Evolutionary conservation across 352 stramenopile genomes (phyloP).

Genomic region (Phytopythium vexans): DNA sequence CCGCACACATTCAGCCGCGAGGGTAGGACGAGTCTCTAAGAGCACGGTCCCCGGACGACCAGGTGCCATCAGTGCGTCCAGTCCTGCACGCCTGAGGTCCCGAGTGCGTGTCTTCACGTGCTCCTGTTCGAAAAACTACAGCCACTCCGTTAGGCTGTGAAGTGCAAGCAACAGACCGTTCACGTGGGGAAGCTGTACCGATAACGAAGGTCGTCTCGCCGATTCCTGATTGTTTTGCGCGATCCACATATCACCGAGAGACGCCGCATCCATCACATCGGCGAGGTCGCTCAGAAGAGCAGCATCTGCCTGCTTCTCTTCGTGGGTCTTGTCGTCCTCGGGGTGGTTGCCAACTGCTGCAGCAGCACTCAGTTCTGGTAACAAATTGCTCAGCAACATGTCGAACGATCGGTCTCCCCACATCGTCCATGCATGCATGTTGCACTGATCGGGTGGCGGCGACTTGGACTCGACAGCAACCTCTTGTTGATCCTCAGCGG

Average conservation of each 20-base stretch:
- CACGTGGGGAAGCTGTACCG: no score
- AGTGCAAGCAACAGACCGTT: not conserved
- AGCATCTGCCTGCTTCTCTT: slow-evolving; percentile 36
- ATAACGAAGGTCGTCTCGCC: no score
- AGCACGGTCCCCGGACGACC: not conserved
- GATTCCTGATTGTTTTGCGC: not conserved
- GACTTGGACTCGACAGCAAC: not conserved
- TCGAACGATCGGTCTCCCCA: slow-evolving; percentile 50
- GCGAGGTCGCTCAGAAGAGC: slow-evolving; percentile 39
- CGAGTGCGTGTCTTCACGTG: not conserved
- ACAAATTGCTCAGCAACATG: slow-evolving; percentile 55
- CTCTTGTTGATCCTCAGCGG: not conserved
- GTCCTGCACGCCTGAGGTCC: not conserved
- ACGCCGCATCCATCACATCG: slow-evolving; percentile 45
- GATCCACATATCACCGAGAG: slow-evolving; percentile 43
- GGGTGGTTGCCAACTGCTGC: slow-evolving; percentile 10
- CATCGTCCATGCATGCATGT: slow-evolving; percentile 45
- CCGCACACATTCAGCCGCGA: not conserved
- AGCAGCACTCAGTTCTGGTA: slow-evolving; percentile 30
- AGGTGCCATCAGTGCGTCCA: slow-evolving; percentile 3
- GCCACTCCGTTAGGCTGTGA: not conserved
- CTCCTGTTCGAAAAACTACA: slow-evolving; percentile 6
- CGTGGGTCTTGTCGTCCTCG: slow-evolving; percentile 28
- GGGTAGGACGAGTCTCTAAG: no score
- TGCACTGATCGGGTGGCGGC: not conserved